Base-by-base conservation (phyloP, 148 eudicot genomes). In the Rhododendron mucronatum region DNA sequence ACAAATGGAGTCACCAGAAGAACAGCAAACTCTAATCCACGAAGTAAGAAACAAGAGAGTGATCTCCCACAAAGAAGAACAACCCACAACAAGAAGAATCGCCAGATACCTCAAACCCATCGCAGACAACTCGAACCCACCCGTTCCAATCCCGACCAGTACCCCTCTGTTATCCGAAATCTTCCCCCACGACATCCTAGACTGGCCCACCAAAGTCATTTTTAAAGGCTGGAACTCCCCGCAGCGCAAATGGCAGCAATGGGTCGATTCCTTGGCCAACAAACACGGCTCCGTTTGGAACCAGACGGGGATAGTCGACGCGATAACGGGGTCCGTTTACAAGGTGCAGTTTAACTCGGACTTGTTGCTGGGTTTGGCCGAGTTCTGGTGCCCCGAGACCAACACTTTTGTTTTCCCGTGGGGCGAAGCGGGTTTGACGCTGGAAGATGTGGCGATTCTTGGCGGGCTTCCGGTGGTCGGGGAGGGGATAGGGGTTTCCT, bases 91-190 rank as follows among this genome's bases (percentile, higher is more conserved):
- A 0, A 89, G 82, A 91, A 86, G 3, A 12, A 55, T 65, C n/a
- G 85, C 90, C 16, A 87, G 88, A 57, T 91, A 86, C 37, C 90
- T 91, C 18, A 89, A 88, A 83, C 91, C 93, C n/a, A 83, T 55
- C 51, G 75, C 91, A 82, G 75, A 67, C 69, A 37, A 59, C 44
- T 50, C 44, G 50, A 53, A 48, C 63, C 85, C 87, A 76, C 87
- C 85, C 2, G 44, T 78, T 28, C 44, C 16, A 11, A 65, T 91
- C 51, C 91, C 91, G 0, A 30, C 86, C 8, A 6, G 45, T 41
- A 51, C 67, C 28, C 90, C 91, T 11, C 71, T 89, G 20, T 7
- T 91, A 16, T 48, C 65, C 4, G 89, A 88, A 33, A 74, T 85
- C 65, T 87, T 89, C 28, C 73, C 86, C 61, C 79, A 87, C 63